Percentiles rank a stretch among this genome's conserved stretches.
Conservation (phyloP, 2,329 filamentous ascomycete species). For the Pseudonectria buxi region DNA sequence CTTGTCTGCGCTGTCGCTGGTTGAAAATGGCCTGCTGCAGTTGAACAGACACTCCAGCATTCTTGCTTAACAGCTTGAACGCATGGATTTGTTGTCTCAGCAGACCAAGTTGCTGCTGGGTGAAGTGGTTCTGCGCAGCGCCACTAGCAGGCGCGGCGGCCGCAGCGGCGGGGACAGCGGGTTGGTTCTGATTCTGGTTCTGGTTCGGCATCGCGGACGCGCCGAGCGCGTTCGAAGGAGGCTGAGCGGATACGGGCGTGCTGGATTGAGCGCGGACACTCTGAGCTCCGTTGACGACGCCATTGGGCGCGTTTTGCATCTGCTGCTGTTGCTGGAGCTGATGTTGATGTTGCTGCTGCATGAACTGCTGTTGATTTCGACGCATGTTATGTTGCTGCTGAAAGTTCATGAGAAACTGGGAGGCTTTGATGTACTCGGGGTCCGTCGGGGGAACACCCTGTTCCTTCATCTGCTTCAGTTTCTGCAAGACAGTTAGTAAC, state of each 20-base stretch:
- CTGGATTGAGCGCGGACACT: slow-evolving; percentile 33
- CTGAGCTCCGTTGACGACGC: slow-evolving; percentile 44
- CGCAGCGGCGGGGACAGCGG: slow-evolving; percentile 26
- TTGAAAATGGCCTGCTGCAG: slow-evolving; percentile 81
- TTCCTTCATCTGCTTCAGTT: slow-evolving; percentile 83
- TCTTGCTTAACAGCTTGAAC: slow-evolving; percentile 85
- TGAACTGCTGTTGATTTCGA: slow-evolving; percentile 37
- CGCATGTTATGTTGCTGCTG: slow-evolving; percentile 58
- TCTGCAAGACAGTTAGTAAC: slow-evolving; percentile 44
- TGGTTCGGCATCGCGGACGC: slow-evolving; percentile 33
- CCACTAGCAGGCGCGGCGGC: slow-evolving; percentile 24
- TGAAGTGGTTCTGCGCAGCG: slow-evolving; percentile 54
- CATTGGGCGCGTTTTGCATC: slow-evolving; percentile 51
- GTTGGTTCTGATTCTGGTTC: slow-evolving; percentile 16
- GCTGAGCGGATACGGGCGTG: slow-evolving; percentile 25
- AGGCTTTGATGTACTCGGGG: slow-evolving; percentile 79
- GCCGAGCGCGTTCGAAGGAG: slow-evolving; percentile 28
- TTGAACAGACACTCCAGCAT: slow-evolving; percentile 68
- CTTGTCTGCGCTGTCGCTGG: slow-evolving; percentile 58
- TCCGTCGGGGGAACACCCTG: slow-evolving; percentile 74
- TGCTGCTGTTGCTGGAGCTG: slow-evolving; percentile 42
- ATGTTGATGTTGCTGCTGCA: slow-evolving; percentile 33
- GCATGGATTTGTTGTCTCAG: slow-evolving; percentile 83
- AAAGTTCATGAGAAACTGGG: slow-evolving; percentile 66
- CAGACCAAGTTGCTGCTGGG: slow-evolving; percentile 68